phyloP scores from a whole-genome alignment of 305 asterid genomes.

The Plantago rigida region DNA sequence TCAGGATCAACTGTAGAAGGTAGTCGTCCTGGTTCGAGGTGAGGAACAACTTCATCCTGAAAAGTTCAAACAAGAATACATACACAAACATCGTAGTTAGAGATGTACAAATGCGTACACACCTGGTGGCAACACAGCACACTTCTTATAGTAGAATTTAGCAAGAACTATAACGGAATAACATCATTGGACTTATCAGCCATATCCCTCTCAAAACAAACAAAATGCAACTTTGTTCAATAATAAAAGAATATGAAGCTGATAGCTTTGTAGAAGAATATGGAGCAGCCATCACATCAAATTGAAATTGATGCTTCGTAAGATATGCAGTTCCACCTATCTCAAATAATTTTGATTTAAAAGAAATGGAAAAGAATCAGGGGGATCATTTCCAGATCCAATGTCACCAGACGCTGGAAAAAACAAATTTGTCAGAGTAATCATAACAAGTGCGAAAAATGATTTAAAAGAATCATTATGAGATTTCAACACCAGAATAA shows the following conservation, averaged over 20 bases:
- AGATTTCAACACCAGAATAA: constrained; percentile 1
- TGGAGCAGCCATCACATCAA: neutral
- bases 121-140: neutral
- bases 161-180: neutral
- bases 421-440: neutral
- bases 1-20: constrained; percentile 96
- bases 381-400: neutral
- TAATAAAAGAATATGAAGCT: neutral
- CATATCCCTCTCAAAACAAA: neutral
- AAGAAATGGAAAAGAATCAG: neutral
- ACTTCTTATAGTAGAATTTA: neutral
- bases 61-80: constrained; percentile 1
- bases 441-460: neutral
- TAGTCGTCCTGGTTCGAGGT: constrained; percentile 75
- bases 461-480: neutral
- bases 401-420: neutral
- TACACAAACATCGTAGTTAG: neutral
- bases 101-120: neutral
- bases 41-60: constrained; percentile 85
- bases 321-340: neutral
- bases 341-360: neutral
- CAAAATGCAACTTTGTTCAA: neutral
- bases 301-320: neutral
- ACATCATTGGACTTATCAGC: neutral
- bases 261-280: neutral